Conservation (phyloP, 2,329 filamentous ascomycete species). For the Ophiosphaerella herpotricha region DNA sequence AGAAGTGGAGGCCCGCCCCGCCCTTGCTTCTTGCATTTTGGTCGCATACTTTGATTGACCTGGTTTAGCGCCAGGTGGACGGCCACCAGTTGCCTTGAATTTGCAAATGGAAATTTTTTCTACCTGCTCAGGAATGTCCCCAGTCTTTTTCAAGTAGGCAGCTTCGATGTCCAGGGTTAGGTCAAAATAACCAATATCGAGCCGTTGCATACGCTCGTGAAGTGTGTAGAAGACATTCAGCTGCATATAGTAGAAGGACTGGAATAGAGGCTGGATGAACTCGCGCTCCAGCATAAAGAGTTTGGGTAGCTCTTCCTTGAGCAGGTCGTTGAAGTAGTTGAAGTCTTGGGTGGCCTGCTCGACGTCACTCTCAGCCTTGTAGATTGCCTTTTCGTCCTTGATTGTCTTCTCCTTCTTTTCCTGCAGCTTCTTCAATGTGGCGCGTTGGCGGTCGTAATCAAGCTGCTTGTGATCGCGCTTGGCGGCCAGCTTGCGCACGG, state of each 20-base stretch:
- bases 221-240: conserved; percentile 98
- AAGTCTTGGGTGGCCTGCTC: conserved; percentile 93
- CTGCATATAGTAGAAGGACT: conserved; percentile 99
- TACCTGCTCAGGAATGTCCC: conserved; percentile 81
- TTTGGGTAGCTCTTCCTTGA: conserved; percentile 94
- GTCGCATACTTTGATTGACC: conserved; percentile 45
- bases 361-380: conserved; percentile 90
- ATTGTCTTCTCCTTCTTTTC: conserved; percentile 96
- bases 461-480: conserved; percentile 98
- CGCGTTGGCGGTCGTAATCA: conserved; percentile 87
- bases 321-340: conserved; percentile 95
- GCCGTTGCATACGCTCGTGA: conserved; percentile 95
- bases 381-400: conserved; percentile 97
- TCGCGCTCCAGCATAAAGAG: conserved; percentile 87
- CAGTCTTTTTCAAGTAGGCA: conserved; percentile 86
- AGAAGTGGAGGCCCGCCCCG: conserved; percentile 35
- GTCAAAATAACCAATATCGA: conserved; percentile 98
- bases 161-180: conserved; percentile 88
- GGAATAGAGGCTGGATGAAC: conserved; percentile 96
- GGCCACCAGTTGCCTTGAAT: conserved; percentile 83
- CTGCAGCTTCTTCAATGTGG: conserved; percentile 87
- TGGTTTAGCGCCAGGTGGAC: conserved; percentile 39
- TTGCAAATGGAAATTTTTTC: conserved; percentile 84
- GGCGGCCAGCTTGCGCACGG: conserved; percentile 81
- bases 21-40: conserved; percentile 46